Evolutionary conservation across 2,329 filamentous ascomycete species (phyloP).

Genomic region (Plenodomus tracheiphilus): DNA sequence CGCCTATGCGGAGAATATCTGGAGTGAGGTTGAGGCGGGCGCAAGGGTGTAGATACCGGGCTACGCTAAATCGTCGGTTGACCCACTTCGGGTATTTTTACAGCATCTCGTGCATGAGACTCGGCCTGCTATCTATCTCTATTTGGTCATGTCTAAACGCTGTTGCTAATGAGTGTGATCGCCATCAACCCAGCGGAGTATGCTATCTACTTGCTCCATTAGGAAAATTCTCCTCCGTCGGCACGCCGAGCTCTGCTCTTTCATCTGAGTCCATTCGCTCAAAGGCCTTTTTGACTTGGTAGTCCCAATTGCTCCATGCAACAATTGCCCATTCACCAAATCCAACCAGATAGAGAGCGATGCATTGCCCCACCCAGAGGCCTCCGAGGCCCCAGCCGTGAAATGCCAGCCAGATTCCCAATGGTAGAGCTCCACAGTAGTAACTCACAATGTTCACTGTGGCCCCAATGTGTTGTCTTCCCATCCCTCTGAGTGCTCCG

Average conservation of each 20-base stretch:
- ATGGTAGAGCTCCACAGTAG: conserved; percentile 77
- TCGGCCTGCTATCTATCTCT: conserved; percentile 26
- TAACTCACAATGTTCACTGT: conserved; percentile 81
- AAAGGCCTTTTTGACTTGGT: conserved; percentile 72
- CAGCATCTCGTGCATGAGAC: conserved; percentile 25
- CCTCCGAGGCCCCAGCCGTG: conserved; percentile 81
- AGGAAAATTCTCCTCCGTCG: conserved; percentile 23
- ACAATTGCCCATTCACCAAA: conserved; percentile 79
- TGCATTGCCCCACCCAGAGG: conserved; percentile 82
- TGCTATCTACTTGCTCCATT: conserved; percentile 18
- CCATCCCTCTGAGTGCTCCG: conserved; percentile 80
- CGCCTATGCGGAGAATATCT: conserved; percentile 16
- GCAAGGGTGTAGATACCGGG: conserved; percentile 24
- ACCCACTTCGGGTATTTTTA: conserved; percentile 24
- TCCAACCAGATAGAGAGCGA: conserved; percentile 73
- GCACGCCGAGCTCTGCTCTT: conserved; percentile 45
- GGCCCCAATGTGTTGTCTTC: conserved; percentile 81
- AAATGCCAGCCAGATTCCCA: conserved; percentile 84
- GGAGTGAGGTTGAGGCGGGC: conserved; percentile 22
- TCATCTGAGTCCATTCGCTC: conserved; percentile 65
- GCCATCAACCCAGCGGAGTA: not conserved
- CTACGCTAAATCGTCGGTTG: conserved; percentile 21
- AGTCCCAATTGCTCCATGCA: conserved; percentile 74
- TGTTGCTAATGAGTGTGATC: conserved; percentile 17
- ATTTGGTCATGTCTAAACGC: conserved; percentile 24